These are phyloP conservation scores for Poteriospumella lacustris DNA, from an alignment of 108 stramenopile genomes.

Conservation along the genomic window DNA sequence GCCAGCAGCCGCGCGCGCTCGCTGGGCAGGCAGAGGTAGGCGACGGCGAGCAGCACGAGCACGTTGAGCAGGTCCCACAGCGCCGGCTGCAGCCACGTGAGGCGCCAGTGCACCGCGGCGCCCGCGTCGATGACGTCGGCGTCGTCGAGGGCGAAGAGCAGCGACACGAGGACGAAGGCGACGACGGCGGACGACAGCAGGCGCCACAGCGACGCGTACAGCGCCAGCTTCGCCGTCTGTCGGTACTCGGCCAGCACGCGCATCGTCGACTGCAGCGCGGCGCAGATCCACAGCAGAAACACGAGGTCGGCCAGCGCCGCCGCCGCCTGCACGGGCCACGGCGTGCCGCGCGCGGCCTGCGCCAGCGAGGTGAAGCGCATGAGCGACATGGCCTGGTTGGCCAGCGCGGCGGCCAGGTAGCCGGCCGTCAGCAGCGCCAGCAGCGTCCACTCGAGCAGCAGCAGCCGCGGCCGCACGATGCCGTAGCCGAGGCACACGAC, in stretches of 20 bases:
- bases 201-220: not conserved
- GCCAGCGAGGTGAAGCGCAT: not conserved
- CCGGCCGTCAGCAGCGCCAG: not conserved
- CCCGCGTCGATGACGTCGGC: not conserved
- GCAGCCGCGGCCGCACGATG: not conserved
- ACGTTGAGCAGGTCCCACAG: not conserved
- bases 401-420: not conserved
- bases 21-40: not conserved
- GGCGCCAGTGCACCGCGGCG: no score
- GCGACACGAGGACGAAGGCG: not conserved
- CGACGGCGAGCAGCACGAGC: not conserved
- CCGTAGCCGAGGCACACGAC: conserved; percentile 5
- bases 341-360: not conserved
- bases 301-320: not conserved
- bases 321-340: not conserved
- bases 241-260: not conserved
- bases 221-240: not conserved
- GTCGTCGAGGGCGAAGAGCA: not conserved
- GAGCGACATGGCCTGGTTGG: not conserved
- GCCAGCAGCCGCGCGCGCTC: not conserved
- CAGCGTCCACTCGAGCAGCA: not conserved
- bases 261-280: not conserved
- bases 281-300: not conserved
- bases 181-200: not conserved
- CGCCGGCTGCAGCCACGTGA: not conserved